phyloP scores from a whole-genome alignment of 2,329 filamentous ascomycete species.

The Zalaria obscura region DNA sequence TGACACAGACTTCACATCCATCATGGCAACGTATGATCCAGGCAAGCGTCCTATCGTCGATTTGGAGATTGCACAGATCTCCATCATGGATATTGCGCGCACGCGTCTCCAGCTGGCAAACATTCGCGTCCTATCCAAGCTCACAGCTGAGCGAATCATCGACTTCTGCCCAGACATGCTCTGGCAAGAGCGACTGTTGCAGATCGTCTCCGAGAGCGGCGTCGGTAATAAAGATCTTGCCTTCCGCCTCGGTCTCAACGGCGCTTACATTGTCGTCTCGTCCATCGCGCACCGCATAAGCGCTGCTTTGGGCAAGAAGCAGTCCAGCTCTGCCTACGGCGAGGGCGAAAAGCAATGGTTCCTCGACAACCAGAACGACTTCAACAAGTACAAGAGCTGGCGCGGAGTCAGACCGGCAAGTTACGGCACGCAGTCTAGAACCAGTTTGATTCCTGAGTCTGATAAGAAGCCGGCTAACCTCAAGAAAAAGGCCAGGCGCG shows the following conservation, averaged over 20 bases:
- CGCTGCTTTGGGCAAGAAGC: constrained; percentile 13
- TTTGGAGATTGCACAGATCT: constrained; percentile 16
- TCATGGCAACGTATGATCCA: constrained; percentile 19
- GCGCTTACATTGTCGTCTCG: constrained; percentile 18
- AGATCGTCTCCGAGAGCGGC: constrained; percentile 16
- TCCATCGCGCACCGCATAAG: constrained; percentile 21
- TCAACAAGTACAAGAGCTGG: constrained; percentile 4
- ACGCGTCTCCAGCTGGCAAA: constrained; percentile 16
- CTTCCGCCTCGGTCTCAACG: constrained; percentile 19
- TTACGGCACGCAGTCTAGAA: not conserved
- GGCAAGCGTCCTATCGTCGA: constrained; percentile 16
- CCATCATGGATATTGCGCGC: constrained; percentile 16
- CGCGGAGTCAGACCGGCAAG: not conserved
- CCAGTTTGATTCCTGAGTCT: not conserved
- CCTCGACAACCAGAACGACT: constrained; percentile 2
- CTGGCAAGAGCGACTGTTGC: constrained; percentile 19
- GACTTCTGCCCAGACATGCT: constrained; percentile 22
- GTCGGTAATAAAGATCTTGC: constrained; percentile 19
- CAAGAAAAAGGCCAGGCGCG: too few species aligned
- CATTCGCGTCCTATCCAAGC: constrained; percentile 12
- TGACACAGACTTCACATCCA: constrained; percentile 11
- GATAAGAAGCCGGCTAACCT: not conserved
- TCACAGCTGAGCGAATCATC: constrained; percentile 19
- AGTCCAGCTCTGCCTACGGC: not conserved
- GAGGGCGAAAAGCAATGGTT: not conserved